A percentile compares a stretch with the other conserved stretches of the same genome.
These are phyloP conservation scores for Microcyclospora tardicrescens DNA, from an alignment of 2,329 filamentous ascomycete genomes.

Conservation along the genomic window DNA sequence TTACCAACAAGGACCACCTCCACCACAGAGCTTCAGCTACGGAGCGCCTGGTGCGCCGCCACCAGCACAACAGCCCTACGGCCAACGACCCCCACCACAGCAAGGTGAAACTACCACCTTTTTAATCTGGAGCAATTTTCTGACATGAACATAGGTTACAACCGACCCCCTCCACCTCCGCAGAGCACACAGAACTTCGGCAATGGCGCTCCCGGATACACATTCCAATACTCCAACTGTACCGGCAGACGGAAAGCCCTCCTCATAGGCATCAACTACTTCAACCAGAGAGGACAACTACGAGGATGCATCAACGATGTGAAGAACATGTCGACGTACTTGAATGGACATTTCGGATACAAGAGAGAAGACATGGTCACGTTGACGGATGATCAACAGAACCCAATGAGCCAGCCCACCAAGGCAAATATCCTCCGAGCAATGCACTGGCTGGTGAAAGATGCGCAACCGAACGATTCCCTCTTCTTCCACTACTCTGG, in stretches of 20 bases:
- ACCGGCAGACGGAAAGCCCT: constrained; percentile 80
- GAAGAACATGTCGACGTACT: constrained; percentile 86
- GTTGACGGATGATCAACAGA: constrained; percentile 91
- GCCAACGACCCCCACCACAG: constrained; percentile 27
- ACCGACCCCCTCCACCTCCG: constrained; percentile 21
- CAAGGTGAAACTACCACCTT: constrained; percentile 6
- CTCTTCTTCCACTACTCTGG: constrained; percentile 96
- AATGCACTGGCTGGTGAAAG: constrained; percentile 97
- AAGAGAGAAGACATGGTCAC: constrained; percentile 95
- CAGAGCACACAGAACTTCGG: constrained; percentile 45
- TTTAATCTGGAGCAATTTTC: constrained; percentile 41
- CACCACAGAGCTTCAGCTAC: constrained; percentile 30
- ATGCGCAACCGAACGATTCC: constrained; percentile 82
- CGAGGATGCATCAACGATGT: constrained; percentile 95
- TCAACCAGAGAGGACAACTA: constrained; percentile 78
- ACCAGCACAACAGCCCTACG: constrained; percentile 31
- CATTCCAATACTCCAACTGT: constrained; percentile 83
- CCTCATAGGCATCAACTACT: constrained; percentile 93
- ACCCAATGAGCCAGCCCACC: constrained; percentile 91
- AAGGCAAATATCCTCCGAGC: constrained; percentile 90
- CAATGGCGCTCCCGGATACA: constrained; percentile 68
- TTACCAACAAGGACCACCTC: constrained; percentile 28
- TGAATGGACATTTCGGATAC: constrained; percentile 82
- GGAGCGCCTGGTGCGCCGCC: constrained; percentile 5
- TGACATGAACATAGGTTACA: constrained; percentile 28